Evolutionary conservation across 768 basidiomycete genomes (phyloP).

Genomic region (Collybia mongolica): DNA sequence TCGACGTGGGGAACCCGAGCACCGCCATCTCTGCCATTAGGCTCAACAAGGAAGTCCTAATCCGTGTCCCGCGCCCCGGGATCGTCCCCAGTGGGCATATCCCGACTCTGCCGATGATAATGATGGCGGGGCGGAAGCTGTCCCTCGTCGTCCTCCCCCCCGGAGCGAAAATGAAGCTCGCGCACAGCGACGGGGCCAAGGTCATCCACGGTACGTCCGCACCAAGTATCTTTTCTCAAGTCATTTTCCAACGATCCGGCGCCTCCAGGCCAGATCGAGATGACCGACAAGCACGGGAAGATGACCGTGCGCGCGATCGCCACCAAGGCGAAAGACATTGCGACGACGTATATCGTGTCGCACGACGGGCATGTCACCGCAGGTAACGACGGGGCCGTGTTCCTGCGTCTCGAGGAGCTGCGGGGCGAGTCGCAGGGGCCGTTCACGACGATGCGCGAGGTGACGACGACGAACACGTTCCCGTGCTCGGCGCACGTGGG

Average conservation of each 20-base stretch:
- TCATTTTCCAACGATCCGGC: no score
- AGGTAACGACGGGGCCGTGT: conserved; percentile 1
- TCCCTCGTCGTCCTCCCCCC: conserved; percentile 20
- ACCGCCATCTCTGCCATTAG: no score
- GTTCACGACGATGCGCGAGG: conserved; percentile 18
- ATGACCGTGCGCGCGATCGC: no score
- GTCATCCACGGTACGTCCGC: conserved; percentile 15
- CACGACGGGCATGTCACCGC: no score
- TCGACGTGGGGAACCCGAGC: no score
- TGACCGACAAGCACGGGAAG: no score
- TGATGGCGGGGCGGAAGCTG: conserved; percentile 16
- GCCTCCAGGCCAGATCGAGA: no score
- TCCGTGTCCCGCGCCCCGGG: conserved; percentile 12
- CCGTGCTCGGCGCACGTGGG: conserved; percentile 6
- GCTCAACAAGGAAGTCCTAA: no score
- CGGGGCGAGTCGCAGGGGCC: conserved; percentile 9
- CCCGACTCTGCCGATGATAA: conserved; percentile 10
- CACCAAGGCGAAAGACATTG: no score
- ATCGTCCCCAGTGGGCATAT: conserved; percentile 4
- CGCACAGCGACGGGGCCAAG: conserved; percentile 11
- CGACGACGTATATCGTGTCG: no score
- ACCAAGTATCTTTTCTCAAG: no score
- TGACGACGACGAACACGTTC: conserved; percentile 13
- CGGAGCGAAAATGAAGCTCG: not conserved
- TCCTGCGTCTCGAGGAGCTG: conserved; percentile 8